Base-by-base conservation (phyloP, 805 yeast genomes). In the Ogataea glucozyma region DNA sequence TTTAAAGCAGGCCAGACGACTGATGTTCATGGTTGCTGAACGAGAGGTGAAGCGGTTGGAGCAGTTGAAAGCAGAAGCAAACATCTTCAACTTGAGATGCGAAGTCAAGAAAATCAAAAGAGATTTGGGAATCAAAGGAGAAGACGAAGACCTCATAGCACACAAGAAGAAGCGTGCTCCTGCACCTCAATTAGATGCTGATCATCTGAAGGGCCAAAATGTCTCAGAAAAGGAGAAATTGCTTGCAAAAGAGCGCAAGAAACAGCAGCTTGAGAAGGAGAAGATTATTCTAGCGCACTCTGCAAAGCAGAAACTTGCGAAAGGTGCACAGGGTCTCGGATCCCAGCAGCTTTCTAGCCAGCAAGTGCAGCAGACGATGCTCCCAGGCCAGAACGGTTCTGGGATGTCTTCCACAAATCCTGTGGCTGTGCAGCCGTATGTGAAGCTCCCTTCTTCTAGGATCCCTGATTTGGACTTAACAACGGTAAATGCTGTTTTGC, bases 381-480 rank as follows among this genome's bases (percentile, higher is more conserved):
- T 30, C 7, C 31, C 40, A 18, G 38, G 41, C 3, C 31, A 18
- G 22, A 32, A 26, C 21, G 42, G 36, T 8, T 36, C 48, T 38
- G 33, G 34, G 17, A 26, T 27, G 16, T 22, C 36, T 4, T 37
- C 55, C 27, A 31, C 43, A 9, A 53, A 54, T 38, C 63, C 65
- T n/a, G 64, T 70, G 47, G 60, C 72, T 4, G 72, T 73, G 27
- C 91, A 87, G 58, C 89, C 95, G 18, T 86, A 89, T 67, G 95
- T 88, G 53, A 83, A 85, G 55, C 64, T 88, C 29, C 96, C 97
- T 3, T 84, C 93, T 27, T 85, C 96, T 1, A 87, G 88, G 64
- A 86, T 91, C 49, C 97, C 98, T 12, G 97, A 91, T 64, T 75
- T 90, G 75, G 95, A 88, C 35, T 71, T 91, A 47, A 83, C 85